Conservation (phyloP, 345 rosid genomes). For the Clarkia xantiana region DNA sequence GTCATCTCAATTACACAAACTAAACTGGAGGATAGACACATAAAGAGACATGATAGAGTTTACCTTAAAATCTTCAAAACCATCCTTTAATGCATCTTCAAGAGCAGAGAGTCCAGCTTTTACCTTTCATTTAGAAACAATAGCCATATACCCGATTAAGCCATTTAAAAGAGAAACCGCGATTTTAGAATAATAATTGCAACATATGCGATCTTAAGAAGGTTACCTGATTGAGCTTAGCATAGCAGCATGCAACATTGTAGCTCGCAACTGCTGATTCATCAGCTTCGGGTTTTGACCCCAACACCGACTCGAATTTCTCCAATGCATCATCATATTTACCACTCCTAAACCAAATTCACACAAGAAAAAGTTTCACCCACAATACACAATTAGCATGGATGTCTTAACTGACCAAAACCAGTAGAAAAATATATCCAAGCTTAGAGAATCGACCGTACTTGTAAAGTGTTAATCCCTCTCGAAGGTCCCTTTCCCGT, state of each 20-base stretch:
- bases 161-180: neutral
- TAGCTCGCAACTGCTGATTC: constrained; percentile 86
- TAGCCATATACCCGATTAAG: neutral
- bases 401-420: too few species aligned
- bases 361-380: too few species aligned
- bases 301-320: constrained; percentile 85
- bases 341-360: too few species aligned
- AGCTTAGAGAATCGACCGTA: too few species aligned
- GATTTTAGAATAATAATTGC: neutral
- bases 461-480: too few species aligned
- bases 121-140: constrained; percentile 26
- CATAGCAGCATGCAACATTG: constrained; percentile 90
- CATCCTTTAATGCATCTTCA: constrained; percentile 62
- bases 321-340: too few species aligned
- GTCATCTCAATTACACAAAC: neutral
- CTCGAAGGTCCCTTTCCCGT: too few species aligned
- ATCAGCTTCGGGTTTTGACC: constrained; percentile 61
- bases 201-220: neutral
- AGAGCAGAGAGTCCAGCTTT: constrained; percentile 84
- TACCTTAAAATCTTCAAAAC: too few species aligned
- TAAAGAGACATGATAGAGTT: neutral
- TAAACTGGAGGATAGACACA: neutral
- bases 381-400: too few species aligned
- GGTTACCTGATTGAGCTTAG: constrained; percentile 78
- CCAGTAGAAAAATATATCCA: too few species aligned